Evolutionary conservation across 345 rosid genomes (phyloP).

Genomic region (Brassica cretica): DNA sequence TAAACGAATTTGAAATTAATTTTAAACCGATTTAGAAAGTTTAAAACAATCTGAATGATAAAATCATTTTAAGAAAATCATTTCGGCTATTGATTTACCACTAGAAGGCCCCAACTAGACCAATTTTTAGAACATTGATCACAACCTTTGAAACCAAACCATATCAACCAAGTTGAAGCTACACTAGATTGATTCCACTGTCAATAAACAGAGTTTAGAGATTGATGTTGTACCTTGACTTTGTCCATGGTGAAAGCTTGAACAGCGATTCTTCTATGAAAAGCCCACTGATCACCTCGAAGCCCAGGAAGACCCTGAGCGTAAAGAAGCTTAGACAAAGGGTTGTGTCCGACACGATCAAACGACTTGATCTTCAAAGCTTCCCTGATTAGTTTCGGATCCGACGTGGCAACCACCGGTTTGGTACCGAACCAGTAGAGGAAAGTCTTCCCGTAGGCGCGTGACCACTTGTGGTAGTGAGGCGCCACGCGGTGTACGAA

Average conservation of each 20-base stretch:
- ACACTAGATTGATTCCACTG: neutral
- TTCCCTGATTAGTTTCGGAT: constrained; percentile 65
- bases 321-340: constrained; percentile 58
- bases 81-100: no score
- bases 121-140: neutral
- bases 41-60: no score
- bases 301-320: constrained; percentile 73
- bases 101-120: no score
- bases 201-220: neutral
- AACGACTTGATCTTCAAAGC: constrained; percentile 48
- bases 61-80: no score
- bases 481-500: constrained; percentile 54
- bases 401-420: constrained; percentile 64
- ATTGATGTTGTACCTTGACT: constrained; percentile 56
- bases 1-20: no score
- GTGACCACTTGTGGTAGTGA: constrained; percentile 61
- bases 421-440: constrained; percentile 76
- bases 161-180: constrained; percentile 1
- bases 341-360: constrained; percentile 46
- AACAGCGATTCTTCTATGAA: constrained; percentile 61
- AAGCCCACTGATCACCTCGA: constrained; percentile 63
- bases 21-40: no score
- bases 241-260: constrained; percentile 67
- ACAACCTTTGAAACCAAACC: constrained; percentile 7
- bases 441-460: constrained; percentile 56